A percentile compares a stretch with the other conserved stretches of the same genome.
Conservation (phyloP, 2,329 filamentous ascomycete genomes). For the Diaporthe australafricana region DNA sequence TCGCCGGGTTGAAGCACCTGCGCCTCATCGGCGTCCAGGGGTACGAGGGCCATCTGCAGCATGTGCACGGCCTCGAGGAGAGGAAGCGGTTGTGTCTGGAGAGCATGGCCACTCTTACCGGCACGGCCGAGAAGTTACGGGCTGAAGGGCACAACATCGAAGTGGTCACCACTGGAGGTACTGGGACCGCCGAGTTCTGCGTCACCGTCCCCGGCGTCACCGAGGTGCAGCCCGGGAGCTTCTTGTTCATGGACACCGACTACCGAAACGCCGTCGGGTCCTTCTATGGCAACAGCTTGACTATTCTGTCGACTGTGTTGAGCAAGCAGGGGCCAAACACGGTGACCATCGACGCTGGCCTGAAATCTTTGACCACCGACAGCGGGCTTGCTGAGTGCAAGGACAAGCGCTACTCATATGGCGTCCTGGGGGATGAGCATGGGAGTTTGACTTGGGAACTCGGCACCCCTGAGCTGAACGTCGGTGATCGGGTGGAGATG, state of each 20-base stretch:
- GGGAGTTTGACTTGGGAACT: slow-evolving; percentile 59
- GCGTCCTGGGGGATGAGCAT: slow-evolving; percentile 61
- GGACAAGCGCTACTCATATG: slow-evolving; percentile 55
- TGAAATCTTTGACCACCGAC: slow-evolving; percentile 64
- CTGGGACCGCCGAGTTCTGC: slow-evolving; percentile 65
- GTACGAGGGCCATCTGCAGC: slow-evolving; percentile 65
- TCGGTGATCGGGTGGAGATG: slow-evolving; percentile 63
- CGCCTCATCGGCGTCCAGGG: slow-evolving; percentile 62
- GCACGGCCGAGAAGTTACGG: slow-evolving; percentile 55
- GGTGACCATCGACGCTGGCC: slow-evolving; percentile 61
- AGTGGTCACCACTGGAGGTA: slow-evolving; percentile 64
- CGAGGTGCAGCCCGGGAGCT: slow-evolving; percentile 65
- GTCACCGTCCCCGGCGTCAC: slow-evolving; percentile 61
- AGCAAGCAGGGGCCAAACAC: slow-evolving; percentile 56
- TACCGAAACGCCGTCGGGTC: slow-evolving; percentile 64
- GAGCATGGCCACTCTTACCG: slow-evolving; percentile 57
- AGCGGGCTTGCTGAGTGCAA: slow-evolving; percentile 62
- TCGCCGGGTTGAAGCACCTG: slow-evolving; percentile 51
- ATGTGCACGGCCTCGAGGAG: slow-evolving; percentile 57
- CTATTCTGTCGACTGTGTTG: slow-evolving; percentile 60
- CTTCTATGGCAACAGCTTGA: slow-evolving; percentile 60
- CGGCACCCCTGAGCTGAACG: slow-evolving; percentile 48
- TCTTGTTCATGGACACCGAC: slow-evolving; percentile 69
- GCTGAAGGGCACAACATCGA: slow-evolving; percentile 55
- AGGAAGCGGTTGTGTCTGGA: slow-evolving; percentile 55